Base-by-base conservation (phyloP, 257 asterid species). In the Linderniella brevidens region DNA sequence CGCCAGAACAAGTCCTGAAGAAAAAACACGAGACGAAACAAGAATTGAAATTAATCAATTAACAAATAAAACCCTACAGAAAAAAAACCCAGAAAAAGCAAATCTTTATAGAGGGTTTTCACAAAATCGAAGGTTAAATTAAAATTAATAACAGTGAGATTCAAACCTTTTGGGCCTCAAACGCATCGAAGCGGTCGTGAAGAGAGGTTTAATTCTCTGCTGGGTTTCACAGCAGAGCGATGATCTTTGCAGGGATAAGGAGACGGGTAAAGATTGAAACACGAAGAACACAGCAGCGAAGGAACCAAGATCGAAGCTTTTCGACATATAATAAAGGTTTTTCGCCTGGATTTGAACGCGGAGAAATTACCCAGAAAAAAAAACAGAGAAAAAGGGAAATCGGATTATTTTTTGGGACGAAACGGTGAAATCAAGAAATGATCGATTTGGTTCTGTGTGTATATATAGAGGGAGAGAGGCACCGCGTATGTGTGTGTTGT, bases 1-100 rank as follows among this genome's bases (percentile, higher is more conserved):
- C 93, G 50, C 95, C 95, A 67, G 86, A 77, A 75, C 94, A 85
- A 73, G 84, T 81, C 92, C 99, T 90, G 94, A 72, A 72, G 41
- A 42, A 13, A 47, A 58, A 11, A 42, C 19, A 17, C 11, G 14
- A 9, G 19, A 46, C 4, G 6, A 12, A 25, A 0, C 5, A 46
- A 25, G 38, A 35, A 63, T 8, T 3, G 46, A 35, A 17, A 41
- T 56, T 8, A 47, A 47, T 8, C 11, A 11, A 47, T 47, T 19
- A 19, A 13, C 52, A 8, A 14, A 19, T 20, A 53, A 20, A 47
- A 9, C 11, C 52, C 15, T 13, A 1, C 19, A 47, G 5, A 6
- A 6, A 47, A 5, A 5, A 4, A 19, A 1, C 16, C 10, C 11
- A 14, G 32, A 25, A 43, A 8, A 14, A 52, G 50, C 49, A 16